Evolutionary conservation across 441 rosid species (phyloP), one percentile per base, ranked within the genome.

Genomic region (Manihot esculenta): DNA sequence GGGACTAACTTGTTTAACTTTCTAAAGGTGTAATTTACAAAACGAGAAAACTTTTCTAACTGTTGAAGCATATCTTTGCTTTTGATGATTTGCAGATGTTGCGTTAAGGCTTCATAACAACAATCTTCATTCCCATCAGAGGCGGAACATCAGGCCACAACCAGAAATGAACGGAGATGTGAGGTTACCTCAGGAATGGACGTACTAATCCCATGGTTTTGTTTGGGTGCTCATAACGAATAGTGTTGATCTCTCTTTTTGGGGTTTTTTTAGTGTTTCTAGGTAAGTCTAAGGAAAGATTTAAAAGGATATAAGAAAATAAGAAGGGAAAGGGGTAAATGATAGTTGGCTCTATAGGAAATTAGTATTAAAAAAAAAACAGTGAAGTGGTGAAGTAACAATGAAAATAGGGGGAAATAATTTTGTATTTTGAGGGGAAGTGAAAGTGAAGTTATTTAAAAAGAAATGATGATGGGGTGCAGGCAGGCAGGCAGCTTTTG

Each of bases 161-260:
- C 70, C 70, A 21, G 82, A 35, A 1, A 56, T 65, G 51, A 74
- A 61, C 58, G 66, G 33, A 1, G 94, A 87, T 65, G 55, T 78
- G 57, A 65, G 80, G 74, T 77, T 89, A 44, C 91, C 94, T 0
- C 86, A 74, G 69, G 94, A 89, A 64, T 89, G 94, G 94, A 84
- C 88, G 30, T 86, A 80, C 57, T 88, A 80, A 86, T 8, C 68
- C 50, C 59, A 44, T 15, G n/a, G 17, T 33, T 59, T 26, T 21
- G 3, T 42, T 26, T 41, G 3, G 44, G 55, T 66, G 62, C 33
- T 20, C 17, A 5, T 44, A 33, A 10, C 26, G 18, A 62, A 67
- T 33, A 65, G 23, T 20, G 18, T 35, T 47, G n/a, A 47, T 62
- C 15, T 59, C 57, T 27, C 63, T 1, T 23, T 13, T 71, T 9